Evolutionary conservation across 2,329 filamentous ascomycete species (phyloP).

Genomic region (Aspergillus fijiensis): DNA sequence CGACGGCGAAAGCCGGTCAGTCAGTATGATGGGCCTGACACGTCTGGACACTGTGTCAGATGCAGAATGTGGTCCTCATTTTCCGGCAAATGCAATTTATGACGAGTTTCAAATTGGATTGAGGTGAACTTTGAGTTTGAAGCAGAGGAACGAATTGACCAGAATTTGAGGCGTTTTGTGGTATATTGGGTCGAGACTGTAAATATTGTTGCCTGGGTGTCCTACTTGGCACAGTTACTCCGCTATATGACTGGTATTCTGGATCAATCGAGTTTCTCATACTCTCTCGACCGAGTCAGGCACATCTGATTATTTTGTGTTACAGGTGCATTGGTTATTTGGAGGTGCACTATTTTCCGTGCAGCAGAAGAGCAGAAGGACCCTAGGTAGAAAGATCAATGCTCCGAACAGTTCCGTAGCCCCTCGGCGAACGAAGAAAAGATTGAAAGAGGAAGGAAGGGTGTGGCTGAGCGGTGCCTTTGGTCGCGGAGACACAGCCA

Average conservation of each 20-base stretch:
- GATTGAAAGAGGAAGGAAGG: no score
- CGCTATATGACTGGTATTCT: neutral
- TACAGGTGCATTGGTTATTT: no score
- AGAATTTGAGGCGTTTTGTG: neutral
- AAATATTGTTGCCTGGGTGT: constrained; percentile 6
- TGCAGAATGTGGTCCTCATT: neutral
- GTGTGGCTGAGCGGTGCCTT: neutral
- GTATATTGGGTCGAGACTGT: neutral
- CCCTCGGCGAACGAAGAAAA: neutral
- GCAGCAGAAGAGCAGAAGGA: no score
- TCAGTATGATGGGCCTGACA: neutral
- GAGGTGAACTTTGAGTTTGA: neutral
- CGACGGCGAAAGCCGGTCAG: neutral
- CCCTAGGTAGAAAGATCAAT: neutral
- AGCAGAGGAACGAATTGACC: neutral
- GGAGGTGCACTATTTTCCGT: no score
- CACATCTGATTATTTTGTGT: no score
- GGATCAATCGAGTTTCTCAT: no score
- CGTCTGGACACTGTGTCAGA: neutral
- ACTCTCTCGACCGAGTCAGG: no score
- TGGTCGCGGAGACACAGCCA: constrained; percentile 9
- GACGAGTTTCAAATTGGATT: neutral
- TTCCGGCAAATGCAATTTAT: neutral
- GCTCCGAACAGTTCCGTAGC: neutral
- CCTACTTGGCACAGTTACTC: neutral